Evolutionary conservation across 2,329 filamentous ascomycete genomes (phyloP).

Genomic region (Neofusicoccum cordaticola): DNA sequence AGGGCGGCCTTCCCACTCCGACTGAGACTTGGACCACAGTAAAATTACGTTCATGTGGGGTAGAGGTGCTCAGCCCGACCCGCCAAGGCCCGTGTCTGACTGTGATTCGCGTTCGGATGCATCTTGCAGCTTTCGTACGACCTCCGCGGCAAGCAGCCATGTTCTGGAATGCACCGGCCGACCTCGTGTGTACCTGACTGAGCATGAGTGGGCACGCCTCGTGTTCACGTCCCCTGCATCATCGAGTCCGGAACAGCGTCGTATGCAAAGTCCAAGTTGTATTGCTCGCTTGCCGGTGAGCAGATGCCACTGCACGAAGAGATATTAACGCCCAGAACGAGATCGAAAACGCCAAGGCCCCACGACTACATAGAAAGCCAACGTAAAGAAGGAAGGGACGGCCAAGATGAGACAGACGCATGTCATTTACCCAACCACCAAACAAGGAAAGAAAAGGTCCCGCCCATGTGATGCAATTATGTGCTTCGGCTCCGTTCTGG

Average conservation of each 20-base stretch:
- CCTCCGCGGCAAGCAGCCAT: too few species aligned
- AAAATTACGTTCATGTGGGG: too few species aligned
- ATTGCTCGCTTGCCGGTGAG: neutral
- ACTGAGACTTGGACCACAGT: too few species aligned
- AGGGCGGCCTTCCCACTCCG: too few species aligned
- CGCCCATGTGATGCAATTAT: constrained; percentile 14
- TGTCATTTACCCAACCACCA: neutral
- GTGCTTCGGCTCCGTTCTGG: neutral
- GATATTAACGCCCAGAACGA: neutral
- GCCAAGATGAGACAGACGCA: constrained; percentile 1
- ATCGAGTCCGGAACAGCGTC: neutral
- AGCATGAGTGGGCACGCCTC: too few species aligned
- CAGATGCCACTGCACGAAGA: neutral
- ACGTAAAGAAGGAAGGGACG: neutral
- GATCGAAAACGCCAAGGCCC: neutral
- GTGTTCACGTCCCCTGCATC: neutral
- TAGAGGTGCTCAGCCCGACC: too few species aligned
- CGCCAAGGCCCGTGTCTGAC: too few species aligned
- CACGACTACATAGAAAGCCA: neutral
- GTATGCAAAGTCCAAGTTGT: neutral
- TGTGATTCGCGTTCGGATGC: too few species aligned
- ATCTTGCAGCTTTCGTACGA: too few species aligned
- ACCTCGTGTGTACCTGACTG: too few species aligned
- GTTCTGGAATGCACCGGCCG: too few species aligned
- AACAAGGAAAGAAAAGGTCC: neutral